A percentile compares a stretch with the other conserved stretches of the same genome.
These are phyloP conservation scores for Globisporangium viniferum DNA, from an alignment of 352 stramenopile genomes.

Conservation along the genomic window DNA sequence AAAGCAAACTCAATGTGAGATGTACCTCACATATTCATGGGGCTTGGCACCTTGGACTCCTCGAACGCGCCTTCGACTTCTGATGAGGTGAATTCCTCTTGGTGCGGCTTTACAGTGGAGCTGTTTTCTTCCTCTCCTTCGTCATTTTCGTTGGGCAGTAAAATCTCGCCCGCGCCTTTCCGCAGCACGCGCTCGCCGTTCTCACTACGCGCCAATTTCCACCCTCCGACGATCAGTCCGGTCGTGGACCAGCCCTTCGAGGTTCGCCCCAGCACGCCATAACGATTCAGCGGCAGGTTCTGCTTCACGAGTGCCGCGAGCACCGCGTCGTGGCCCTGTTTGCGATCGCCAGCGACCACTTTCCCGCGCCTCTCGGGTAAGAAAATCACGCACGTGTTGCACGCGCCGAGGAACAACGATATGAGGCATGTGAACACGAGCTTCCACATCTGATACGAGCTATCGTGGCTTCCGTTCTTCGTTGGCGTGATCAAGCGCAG, in stretches of 20 bases:
- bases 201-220: constrained; percentile 26
- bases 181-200: constrained; percentile 35
- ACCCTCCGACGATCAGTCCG: constrained; percentile 40
- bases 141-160: constrained; percentile 25
- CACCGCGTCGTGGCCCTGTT: constrained; percentile 35
- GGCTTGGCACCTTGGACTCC: neutral
- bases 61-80: constrained; percentile 15
- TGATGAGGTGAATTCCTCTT: neutral
- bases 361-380: constrained; percentile 27
- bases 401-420: constrained; percentile 23
- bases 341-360: constrained; percentile 24
- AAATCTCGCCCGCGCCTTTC: constrained; percentile 44
- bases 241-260: constrained; percentile 41
- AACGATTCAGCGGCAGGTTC: constrained; percentile 43
- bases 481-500: constrained; percentile 22
- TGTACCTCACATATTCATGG: neutral
- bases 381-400: constrained; percentile 27
- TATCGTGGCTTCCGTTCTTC: constrained; percentile 8
- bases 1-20: neutral
- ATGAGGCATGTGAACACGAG: constrained; percentile 17
- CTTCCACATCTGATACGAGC: constrained; percentile 14
- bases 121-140: neutral
- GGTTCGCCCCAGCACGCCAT: constrained; percentile 43
- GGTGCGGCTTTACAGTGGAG: neutral
- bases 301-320: constrained; percentile 41